phyloP scores from a whole-genome alignment of 1,139 yeast species.

The Yamadazyma blattariae region DNA sequence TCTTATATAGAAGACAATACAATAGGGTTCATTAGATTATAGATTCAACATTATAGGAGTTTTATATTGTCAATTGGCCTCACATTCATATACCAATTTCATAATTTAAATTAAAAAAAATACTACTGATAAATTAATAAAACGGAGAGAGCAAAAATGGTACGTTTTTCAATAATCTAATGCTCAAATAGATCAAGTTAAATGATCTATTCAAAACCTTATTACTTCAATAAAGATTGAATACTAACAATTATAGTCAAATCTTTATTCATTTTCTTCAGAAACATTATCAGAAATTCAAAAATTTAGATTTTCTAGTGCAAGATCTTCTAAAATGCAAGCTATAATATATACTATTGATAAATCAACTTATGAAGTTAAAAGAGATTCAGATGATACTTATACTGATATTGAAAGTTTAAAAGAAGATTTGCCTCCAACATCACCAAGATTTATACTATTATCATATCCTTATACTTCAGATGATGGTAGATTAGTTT shows the following conservation, averaged over 20 bases:
- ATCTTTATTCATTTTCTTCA: constrained; percentile 63
- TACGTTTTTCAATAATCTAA: too few species aligned
- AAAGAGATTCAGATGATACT: constrained; percentile 43
- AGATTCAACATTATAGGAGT: too few species aligned
- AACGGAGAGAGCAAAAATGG: too few species aligned
- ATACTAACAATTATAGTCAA: constrained; percentile 20
- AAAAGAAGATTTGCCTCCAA: constrained; percentile 78
- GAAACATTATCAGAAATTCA: constrained; percentile 60
- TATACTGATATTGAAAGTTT: constrained; percentile 54
- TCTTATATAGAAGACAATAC: too few species aligned
- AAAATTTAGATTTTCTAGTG: constrained; percentile 70
- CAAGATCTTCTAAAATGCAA: constrained; percentile 61
- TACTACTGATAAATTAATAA: too few species aligned
- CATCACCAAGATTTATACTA: constrained; percentile 70
- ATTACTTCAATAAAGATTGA: too few species aligned
- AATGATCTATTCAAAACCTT: too few species aligned
- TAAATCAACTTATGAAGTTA: constrained; percentile 54
- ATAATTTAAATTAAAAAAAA: too few species aligned
- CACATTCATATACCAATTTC: too few species aligned
- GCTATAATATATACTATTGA: constrained; percentile 60
- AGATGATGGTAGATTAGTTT: constrained; percentile 68
- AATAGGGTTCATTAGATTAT: too few species aligned
- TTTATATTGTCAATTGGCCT: too few species aligned
- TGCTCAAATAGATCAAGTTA: too few species aligned
- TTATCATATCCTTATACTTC: constrained; percentile 73